phyloP scores from a whole-genome alignment of 352 stramenopile genomes.

The Globisporangium viniferum region DNA sequence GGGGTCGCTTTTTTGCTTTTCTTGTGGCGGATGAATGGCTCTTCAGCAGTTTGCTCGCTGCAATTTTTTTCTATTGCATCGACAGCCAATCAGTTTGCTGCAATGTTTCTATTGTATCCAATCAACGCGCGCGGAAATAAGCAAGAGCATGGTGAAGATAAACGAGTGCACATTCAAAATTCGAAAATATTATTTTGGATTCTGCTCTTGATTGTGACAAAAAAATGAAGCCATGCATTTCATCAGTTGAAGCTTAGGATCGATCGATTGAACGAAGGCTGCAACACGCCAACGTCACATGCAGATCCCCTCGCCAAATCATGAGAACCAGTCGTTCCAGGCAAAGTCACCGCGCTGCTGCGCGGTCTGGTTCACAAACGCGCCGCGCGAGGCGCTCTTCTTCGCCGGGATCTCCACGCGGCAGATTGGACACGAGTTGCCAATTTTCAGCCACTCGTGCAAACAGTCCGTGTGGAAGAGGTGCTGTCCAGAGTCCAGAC shows the following conservation, averaged over 20 bases:
- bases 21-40: not conserved
- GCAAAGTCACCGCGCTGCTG: slow-evolving; percentile 55
- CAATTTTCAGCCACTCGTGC: slow-evolving; percentile 78
- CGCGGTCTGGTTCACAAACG: slow-evolving; percentile 28
- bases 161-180: too few relatives aligned
- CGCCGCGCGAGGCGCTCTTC: slow-evolving; percentile 23
- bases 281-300: not conserved
- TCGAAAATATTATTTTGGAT: too few relatives aligned
- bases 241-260: too few relatives aligned
- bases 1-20: not conserved
- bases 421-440: slow-evolving; percentile 83
- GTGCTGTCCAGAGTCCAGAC: slow-evolving; percentile 48
- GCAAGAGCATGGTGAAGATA: too few relatives aligned
- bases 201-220: too few relatives aligned
- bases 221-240: too few relatives aligned
- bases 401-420: slow-evolving; percentile 70
- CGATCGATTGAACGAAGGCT: not conserved
- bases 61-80: not conserved
- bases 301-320: not conserved
- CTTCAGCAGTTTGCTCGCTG: not conserved
- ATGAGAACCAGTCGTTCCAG: slow-evolving; percentile 83
- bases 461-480: slow-evolving; percentile 81
- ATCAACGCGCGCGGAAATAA: too few relatives aligned
- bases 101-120: too few relatives aligned
- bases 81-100: not conserved